These are phyloP conservation scores for Paspalum vaginatum DNA, from an alignment of 176 grass and related monocot genomes.

Conservation along the genomic window DNA sequence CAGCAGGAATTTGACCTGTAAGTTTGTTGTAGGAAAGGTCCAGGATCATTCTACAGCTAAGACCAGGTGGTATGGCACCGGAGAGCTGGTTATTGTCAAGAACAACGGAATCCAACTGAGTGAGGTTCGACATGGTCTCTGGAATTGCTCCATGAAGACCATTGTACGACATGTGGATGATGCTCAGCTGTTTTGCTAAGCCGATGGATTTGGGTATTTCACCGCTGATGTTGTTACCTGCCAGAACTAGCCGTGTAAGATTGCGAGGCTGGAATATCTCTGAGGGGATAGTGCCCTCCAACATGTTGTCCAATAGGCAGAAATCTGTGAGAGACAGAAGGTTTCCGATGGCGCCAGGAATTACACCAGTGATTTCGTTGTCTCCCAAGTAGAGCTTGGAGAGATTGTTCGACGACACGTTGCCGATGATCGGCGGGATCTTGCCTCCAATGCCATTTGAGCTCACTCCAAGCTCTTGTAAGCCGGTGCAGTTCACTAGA, in stretches of 20 bases:
- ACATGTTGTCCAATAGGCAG: not conserved
- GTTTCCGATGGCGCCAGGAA: constrained; percentile 65
- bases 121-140: constrained; percentile 47
- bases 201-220: constrained; percentile 31
- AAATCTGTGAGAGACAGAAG: constrained; percentile 33
- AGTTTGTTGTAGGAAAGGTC: constrained; percentile 72
- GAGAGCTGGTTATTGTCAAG: constrained; percentile 72
- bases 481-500: constrained; percentile 54
- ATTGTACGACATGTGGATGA: not conserved
- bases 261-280: constrained; percentile 1
- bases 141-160: constrained; percentile 52
- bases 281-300: constrained; percentile 48
- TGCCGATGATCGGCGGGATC: constrained; percentile 47
- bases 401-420: constrained; percentile 54
- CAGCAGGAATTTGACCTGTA: constrained; percentile 49
- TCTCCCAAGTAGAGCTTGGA: constrained; percentile 44
- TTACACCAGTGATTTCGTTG: constrained; percentile 54
- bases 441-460: constrained; percentile 46
- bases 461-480: constrained; percentile 58
- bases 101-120: constrained; percentile 40
- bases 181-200: not conserved
- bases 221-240: constrained; percentile 1
- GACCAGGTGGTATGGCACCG: constrained; percentile 58
- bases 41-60: constrained; percentile 44
- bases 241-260: constrained; percentile 4